Evolutionary conservation across 805 yeast species (phyloP).

Genomic region (Blastobotrys attinorum): DNA sequence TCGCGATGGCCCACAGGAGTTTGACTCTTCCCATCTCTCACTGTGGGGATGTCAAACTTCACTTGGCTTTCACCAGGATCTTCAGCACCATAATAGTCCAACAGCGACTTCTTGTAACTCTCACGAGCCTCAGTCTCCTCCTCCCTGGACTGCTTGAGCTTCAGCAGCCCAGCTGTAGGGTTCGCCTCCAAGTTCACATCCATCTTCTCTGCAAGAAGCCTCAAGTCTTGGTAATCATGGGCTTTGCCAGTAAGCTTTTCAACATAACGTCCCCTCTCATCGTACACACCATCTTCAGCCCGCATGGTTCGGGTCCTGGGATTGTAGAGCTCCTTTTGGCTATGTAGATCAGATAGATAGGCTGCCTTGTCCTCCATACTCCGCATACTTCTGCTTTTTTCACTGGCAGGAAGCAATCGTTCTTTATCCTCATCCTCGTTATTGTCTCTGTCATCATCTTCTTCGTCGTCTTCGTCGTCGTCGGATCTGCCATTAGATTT

Average conservation of each 20-base stretch:
- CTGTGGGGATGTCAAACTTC: background rate
- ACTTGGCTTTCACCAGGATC: slow-evolving; percentile 6
- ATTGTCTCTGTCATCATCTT: slow-evolving; percentile 10
- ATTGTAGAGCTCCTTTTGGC: slow-evolving; percentile 36
- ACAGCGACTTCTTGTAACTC: slow-evolving; percentile 27
- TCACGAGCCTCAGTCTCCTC: slow-evolving; percentile 26
- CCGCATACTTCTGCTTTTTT: background rate
- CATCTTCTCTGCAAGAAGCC: slow-evolving; percentile 42
- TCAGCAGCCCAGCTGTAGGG: slow-evolving; percentile 40
- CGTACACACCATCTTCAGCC: slow-evolving; percentile 25
- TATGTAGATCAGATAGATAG: slow-evolving; percentile 45
- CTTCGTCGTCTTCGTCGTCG: slow-evolving; percentile 11
- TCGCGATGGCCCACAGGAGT: no score
- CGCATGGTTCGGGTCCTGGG: slow-evolving; percentile 29
- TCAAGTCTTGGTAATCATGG: slow-evolving; percentile 40
- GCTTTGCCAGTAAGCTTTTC: slow-evolving; percentile 53
- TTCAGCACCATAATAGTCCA: slow-evolving; percentile 34
- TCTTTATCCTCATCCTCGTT: slow-evolving; percentile 11
- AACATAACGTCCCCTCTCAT: slow-evolving; percentile 43
- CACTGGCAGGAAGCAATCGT: background rate
- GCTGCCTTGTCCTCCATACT: slow-evolving; percentile 70
- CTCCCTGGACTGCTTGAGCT: slow-evolving; percentile 30
- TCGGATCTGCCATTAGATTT: no score
- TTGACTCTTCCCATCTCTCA: background rate
- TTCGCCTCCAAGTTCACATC: slow-evolving; percentile 33